phyloP scores from a whole-genome alignment of 306 rosid genomes.

The Quercus ilex region DNA sequence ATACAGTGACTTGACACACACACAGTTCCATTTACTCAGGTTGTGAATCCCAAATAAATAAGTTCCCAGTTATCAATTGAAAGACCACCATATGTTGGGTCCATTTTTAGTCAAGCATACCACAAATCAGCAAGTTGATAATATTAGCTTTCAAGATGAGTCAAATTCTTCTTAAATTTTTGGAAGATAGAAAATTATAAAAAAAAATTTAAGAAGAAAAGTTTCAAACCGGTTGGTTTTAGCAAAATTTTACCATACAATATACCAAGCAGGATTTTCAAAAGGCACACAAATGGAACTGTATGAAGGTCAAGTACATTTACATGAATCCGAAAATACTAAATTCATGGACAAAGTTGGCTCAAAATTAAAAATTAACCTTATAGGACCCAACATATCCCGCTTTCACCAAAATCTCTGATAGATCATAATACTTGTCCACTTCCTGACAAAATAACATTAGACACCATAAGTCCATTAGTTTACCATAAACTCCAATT shows the following conservation, averaged over 20 bases:
- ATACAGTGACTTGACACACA: neutral
- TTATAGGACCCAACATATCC: conserved; percentile 73
- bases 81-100: neutral
- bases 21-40: conserved; percentile 24
- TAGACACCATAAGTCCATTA: neutral
- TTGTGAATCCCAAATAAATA: conserved; percentile 25
- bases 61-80: neutral
- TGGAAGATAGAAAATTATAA: neutral
- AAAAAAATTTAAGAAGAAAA: neutral
- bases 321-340: neutral
- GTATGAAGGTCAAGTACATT: neutral
- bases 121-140: neutral
- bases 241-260: neutral
- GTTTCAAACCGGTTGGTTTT: neutral
- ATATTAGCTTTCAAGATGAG: neutral
- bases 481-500: neutral
- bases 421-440: conserved; percentile 69
- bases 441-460: conserved; percentile 57
- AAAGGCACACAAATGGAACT: neutral
- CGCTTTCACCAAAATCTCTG: conserved; percentile 49
- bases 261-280: neutral
- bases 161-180: neutral
- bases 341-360: neutral
- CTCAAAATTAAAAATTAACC: conserved; percentile 38
- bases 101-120: neutral